Base-by-base conservation (phyloP, 768 basidiomycete genomes). In the Xerocomellus dryophilus region DNA sequence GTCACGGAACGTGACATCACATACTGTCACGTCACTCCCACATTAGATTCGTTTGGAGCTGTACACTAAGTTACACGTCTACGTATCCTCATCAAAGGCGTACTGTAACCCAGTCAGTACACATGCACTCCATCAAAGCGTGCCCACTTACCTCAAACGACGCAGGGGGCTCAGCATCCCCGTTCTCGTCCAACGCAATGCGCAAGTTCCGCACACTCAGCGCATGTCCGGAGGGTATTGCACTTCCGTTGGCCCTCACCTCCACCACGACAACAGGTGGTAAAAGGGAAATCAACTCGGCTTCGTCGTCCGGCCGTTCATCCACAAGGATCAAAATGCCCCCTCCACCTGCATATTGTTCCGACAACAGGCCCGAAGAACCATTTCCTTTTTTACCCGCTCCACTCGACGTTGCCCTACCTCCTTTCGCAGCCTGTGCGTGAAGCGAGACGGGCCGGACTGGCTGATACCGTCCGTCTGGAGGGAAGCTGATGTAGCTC, bases 281-380 rank as follows among this genome's bases (percentile, higher is more conserved):
- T 4, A 74, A 72, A 39, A 85, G 68, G 61, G 82, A 80, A 52
- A 98, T 86, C 66, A 86, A 86, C 64, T 93, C 89, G 5, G 79
- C 81, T 54, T 81, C 81, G 52, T 87, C 87, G 23, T 79, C 80
- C 10, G 90, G 85, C 59, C 76, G 79, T 43, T 78, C 78, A 71
- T 97, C 94, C 35, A 80, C 73, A 53, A 99, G 70, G 56, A 99
- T 80, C 51, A 99, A 66, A 58, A 98, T 94, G 5, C 94, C 94
- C 42, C 90, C 90, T 18, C 92, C 93, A 35, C 88, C 86, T 35
- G 82, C 84, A 61, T 81, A 85, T 59, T 81, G 82, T 65, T 87
- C 83, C 31, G 82, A 76, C 21, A 73, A 68, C 48, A 74, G 41
- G 7, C 71, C 73, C 7, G 70, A 60, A 31, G 68, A 54, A 10